These are phyloP conservation scores for Globisporangium barbulae DNA, from an alignment of 352 stramenopile genomes.

Conservation along the genomic window DNA sequence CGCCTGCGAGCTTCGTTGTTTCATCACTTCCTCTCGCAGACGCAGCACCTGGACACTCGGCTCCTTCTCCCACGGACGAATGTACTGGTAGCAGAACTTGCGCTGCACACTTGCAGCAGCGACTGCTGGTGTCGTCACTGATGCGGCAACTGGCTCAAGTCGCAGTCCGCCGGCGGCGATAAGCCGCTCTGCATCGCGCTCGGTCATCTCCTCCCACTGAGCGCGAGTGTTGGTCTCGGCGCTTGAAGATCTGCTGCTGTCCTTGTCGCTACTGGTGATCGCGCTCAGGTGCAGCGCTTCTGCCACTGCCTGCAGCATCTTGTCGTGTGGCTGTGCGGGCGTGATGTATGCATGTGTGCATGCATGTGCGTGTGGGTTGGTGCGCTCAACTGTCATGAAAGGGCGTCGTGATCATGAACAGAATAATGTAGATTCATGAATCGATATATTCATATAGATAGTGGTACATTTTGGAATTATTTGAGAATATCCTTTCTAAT, in stretches of 20 bases:
- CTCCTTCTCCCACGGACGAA: slow-evolving; percentile 6
- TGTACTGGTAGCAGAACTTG: slow-evolving; percentile 14
- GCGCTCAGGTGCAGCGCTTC: slow-evolving; percentile 2
- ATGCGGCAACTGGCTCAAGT: neutral
- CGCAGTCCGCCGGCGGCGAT: slow-evolving; percentile 2
- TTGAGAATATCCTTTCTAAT: neutral
- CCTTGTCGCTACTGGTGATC: no score
- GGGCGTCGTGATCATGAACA: neutral
- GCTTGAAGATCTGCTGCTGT: neutral
- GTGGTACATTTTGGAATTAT: no score
- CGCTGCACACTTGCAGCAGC: neutral
- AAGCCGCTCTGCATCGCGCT: slow-evolving; percentile 10
- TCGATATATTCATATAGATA: neutral
- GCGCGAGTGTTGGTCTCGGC: neutral
- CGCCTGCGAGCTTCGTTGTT: neutral
- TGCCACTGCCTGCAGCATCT: slow-evolving; percentile 8
- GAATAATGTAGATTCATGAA: neutral
- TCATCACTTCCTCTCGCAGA: slow-evolving; percentile 5
- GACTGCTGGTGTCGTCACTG: neutral
- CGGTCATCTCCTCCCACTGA: slow-evolving; percentile 9
- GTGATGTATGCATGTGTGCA: no score
- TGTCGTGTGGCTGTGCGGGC: neutral
- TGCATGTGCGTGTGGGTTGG: neutral
- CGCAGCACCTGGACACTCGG: slow-evolving; percentile 16
- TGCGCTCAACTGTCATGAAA: slow-evolving; percentile 8